A percentile compares a stretch with the other conserved stretches of the same genome.
Conservation (phyloP, 805 yeast species). For the Candida silvicultrix region DNA sequence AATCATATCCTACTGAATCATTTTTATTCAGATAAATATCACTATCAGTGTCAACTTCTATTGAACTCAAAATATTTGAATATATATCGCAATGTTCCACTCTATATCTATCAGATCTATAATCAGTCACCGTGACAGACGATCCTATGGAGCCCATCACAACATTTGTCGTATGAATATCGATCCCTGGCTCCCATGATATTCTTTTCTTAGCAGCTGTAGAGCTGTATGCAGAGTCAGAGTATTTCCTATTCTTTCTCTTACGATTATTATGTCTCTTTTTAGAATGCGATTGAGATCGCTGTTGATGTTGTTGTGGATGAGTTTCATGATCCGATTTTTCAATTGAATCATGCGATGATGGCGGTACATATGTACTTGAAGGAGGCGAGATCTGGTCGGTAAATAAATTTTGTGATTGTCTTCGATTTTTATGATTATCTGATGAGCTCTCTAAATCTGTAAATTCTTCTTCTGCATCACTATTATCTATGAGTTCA, state of each 20-base stretch:
- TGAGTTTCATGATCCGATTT: neutral
- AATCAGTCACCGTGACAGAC: slow-evolving; percentile 47
- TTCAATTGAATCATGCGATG: neutral
- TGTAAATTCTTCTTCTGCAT: slow-evolving; percentile 14
- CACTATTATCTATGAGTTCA: slow-evolving; percentile 13
- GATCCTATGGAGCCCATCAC: slow-evolving; percentile 47
- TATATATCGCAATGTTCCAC: slow-evolving; percentile 37
- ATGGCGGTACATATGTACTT: neutral
- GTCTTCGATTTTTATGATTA: neutral
- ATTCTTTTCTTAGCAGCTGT: slow-evolving; percentile 32
- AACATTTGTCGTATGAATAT: slow-evolving; percentile 43
- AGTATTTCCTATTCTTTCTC: slow-evolving; percentile 22
- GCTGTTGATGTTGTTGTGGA: neutral
- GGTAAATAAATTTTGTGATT: neutral
- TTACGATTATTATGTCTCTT: slow-evolving; percentile 3
- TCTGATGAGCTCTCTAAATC: neutral
- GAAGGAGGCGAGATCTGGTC: neutral
- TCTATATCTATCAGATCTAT: slow-evolving; percentile 35
- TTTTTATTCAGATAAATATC: slow-evolving; percentile 5
- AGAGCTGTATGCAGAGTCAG: slow-evolving; percentile 30
- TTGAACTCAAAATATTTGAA: slow-evolving; percentile 7
- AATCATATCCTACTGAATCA: neutral
- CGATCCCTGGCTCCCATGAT: slow-evolving; percentile 58
- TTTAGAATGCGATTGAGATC: slow-evolving; percentile 2
- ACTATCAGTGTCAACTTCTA: neutral